These are phyloP conservation scores for Hyaloscypha finlandica DNA, from an alignment of 495 filamentous ascomycete species.

Conservation along the genomic window DNA sequence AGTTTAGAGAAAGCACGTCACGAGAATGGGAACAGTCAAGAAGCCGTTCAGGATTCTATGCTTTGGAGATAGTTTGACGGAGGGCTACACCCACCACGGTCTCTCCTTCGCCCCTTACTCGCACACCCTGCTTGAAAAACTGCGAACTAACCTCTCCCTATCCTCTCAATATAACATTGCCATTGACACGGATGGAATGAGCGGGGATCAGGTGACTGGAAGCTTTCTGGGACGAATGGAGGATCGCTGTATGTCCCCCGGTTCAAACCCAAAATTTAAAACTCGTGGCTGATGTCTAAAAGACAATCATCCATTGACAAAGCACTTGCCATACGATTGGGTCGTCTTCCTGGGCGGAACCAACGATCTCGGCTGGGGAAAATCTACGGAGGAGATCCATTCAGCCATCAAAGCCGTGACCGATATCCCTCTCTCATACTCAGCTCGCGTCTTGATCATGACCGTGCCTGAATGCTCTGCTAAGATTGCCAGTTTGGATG, in stretches of 20 bases:
- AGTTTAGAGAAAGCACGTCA: background rate
- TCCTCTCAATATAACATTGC: constrained; percentile 1
- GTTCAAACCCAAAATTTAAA: background rate
- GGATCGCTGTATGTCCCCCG: background rate
- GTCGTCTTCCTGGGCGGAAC: constrained; percentile 33
- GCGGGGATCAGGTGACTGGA: constrained; percentile 23
- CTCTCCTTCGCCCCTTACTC: constrained; percentile 54
- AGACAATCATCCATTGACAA: background rate
- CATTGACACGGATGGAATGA: constrained; percentile 20
- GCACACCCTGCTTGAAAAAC: background rate
- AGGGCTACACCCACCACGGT: constrained; percentile 52
- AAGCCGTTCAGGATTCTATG: constrained; percentile 52
- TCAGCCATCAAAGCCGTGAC: constrained; percentile 3
- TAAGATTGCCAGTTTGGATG: constrained; percentile 34
- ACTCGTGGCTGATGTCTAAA: too few relatives aligned
- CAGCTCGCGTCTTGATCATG: constrained; percentile 57
- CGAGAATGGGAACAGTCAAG: background rate
- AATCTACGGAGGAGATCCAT: constrained; percentile 1
- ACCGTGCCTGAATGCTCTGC: constrained; percentile 57
- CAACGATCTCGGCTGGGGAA: constrained; percentile 28
- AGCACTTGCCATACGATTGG: constrained; percentile 10
- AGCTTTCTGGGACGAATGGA: constrained; percentile 22
- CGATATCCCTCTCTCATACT: constrained; percentile 28
- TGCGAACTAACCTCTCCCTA: constrained; percentile 10
- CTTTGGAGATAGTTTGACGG: constrained; percentile 66